These are phyloP conservation scores for Millerago galiae DNA, from an alignment of 805 yeast genomes.

Conservation along the genomic window DNA sequence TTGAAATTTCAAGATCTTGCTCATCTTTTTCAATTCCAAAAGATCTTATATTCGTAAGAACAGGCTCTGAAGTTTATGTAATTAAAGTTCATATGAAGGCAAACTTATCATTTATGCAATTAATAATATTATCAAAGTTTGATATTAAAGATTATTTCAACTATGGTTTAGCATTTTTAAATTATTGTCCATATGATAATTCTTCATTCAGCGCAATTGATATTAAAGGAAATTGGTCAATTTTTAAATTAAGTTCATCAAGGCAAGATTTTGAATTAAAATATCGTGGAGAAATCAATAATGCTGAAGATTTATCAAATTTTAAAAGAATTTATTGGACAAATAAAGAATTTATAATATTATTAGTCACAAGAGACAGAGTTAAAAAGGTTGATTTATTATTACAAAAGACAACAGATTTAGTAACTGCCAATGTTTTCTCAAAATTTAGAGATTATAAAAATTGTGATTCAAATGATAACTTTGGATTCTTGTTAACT, in stretches of 20 bases:
- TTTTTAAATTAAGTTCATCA: conserved; percentile 25
- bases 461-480: conserved; percentile 23
- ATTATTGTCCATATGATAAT: conserved; percentile 37
- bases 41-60: conserved; percentile 32
- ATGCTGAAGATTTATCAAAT: conserved; percentile 46
- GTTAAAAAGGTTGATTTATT: conserved; percentile 28
- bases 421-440: conserved; percentile 24
- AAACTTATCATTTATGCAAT: background rate
- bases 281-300: conserved; percentile 21
- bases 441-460: conserved; percentile 36
- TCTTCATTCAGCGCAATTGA: conserved; percentile 40
- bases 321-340: conserved; percentile 51
- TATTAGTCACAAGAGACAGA: conserved; percentile 38
- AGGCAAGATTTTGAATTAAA: background rate
- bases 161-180: conserved; percentile 37
- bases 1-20: conserved; percentile 27
- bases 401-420: conserved; percentile 25
- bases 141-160: conserved; percentile 19
- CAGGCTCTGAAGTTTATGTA: conserved; percentile 29
- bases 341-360: conserved; percentile 22
- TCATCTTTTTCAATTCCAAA: conserved; percentile 20
- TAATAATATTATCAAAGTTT: background rate
- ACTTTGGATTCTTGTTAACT: conserved; percentile 50
- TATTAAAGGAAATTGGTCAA: conserved; percentile 44
- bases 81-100: conserved; percentile 21